A percentile compares a stretch with the other conserved stretches of the same genome.
These are phyloP conservation scores for Cadophora luteo-olivacea DNA, from an alignment of 2,329 filamentous ascomycete species.

Conservation along the genomic window DNA sequence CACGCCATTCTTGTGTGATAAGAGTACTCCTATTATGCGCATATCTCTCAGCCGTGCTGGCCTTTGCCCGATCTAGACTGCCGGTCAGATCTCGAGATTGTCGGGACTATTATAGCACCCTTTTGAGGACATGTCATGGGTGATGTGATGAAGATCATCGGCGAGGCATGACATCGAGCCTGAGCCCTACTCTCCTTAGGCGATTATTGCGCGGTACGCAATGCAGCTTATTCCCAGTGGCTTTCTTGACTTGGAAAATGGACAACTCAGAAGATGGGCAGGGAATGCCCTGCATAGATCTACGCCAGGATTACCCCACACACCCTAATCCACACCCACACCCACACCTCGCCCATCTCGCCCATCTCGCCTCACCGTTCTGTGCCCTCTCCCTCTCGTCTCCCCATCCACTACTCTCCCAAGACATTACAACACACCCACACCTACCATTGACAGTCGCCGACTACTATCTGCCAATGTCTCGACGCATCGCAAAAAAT, in stretches of 20 bases:
- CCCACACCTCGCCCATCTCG: background rate
- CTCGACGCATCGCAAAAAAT: conserved; percentile 15
- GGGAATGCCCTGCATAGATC: conserved; percentile 35
- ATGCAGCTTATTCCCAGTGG: conserved; percentile 12
- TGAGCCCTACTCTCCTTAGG: background rate
- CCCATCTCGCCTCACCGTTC: conserved; percentile 22
- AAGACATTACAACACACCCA: background rate
- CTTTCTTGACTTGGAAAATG: background rate
- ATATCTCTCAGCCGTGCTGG: conserved; percentile 19
- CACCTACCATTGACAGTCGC: conserved; percentile 4
- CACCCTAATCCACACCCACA: too few species aligned
- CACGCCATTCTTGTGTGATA: conserved; percentile 21
- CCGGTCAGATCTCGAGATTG: conserved; percentile 27
- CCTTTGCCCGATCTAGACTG: conserved; percentile 21
- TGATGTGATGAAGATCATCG: conserved; percentile 18
- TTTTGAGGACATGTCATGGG: conserved; percentile 12
- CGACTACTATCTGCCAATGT: background rate
- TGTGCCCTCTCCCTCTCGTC: background rate
- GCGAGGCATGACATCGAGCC: conserved; percentile 20
- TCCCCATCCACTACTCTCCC: background rate
- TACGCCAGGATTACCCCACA: conserved; percentile 26
- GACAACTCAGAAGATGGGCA: background rate
- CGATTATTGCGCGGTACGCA: conserved; percentile 8
- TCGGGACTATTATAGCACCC: conserved; percentile 11
- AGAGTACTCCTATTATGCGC: conserved; percentile 22